These are phyloP conservation scores for Trichoderma sp. DNA, from an alignment of 2,329 filamentous ascomycete species.

Conservation along the genomic window DNA sequence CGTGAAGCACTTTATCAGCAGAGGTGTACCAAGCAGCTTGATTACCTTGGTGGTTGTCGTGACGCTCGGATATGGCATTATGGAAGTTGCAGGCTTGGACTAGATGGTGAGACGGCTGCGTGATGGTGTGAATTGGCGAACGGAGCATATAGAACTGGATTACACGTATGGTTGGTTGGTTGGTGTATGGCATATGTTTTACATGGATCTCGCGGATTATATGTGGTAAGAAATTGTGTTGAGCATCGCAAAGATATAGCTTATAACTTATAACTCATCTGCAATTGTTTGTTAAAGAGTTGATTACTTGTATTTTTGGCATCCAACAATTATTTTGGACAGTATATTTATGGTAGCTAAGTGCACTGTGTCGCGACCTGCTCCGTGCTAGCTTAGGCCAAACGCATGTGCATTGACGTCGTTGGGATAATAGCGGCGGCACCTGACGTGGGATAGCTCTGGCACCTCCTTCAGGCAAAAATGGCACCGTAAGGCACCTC, in stretches of 20 bases:
- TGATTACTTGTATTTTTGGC: neutral
- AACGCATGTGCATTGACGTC: conserved; percentile 32
- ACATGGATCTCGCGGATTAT: neutral
- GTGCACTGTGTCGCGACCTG: conserved; percentile 23
- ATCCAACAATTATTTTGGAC: neutral
- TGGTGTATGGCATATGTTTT: neutral
- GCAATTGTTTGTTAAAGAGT: neutral
- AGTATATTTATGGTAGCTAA: neutral
- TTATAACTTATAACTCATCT: neutral
- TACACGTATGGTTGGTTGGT: neutral
- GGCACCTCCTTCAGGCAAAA: conserved; percentile 10
- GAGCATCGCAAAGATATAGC: neutral
- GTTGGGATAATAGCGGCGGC: conserved; percentile 20
- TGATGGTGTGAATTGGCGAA: neutral
- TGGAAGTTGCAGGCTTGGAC: conserved; percentile 69
- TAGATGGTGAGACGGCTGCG: conserved; percentile 21
- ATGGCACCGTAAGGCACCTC: neutral
- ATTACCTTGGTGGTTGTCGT: conserved; percentile 79
- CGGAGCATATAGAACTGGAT: conserved; percentile 4
- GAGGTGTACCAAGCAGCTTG: conserved; percentile 85
- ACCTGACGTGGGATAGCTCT: conserved; percentile 17
- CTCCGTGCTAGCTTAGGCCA: conserved; percentile 27
- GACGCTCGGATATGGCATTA: conserved; percentile 85
- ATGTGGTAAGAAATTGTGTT: neutral
- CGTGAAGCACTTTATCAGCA: conserved; percentile 90